Conservation (phyloP, 2,329 filamentous ascomycete species). For the Aureobasidium leucospermi region DNA sequence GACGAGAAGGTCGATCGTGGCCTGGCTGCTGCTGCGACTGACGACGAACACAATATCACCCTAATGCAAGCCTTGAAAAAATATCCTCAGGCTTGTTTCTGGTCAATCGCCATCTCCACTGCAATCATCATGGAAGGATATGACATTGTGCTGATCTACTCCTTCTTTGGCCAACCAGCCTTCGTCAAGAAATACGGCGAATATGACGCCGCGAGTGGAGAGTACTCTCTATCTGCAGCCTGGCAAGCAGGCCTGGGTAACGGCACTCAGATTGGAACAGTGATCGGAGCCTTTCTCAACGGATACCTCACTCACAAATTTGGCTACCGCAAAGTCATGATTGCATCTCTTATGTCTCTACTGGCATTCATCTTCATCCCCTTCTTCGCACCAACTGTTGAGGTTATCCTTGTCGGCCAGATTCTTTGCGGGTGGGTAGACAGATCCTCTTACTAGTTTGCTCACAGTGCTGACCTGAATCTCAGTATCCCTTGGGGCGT, state of each 20-base stretch:
- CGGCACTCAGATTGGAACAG: not conserved
- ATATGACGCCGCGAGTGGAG: conserved; percentile 33
- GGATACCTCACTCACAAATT: conserved; percentile 5
- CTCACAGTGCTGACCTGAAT: not conserved
- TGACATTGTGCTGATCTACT: conserved; percentile 57
- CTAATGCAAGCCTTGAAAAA: conserved; percentile 24
- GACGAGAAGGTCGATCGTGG: not conserved
- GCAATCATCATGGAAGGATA: conserved; percentile 56
- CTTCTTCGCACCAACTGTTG: conserved; percentile 1
- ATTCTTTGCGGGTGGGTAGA: conserved; percentile 46
- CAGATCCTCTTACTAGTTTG: not conserved
- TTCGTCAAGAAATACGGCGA: conserved; percentile 53
- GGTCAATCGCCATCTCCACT: conserved; percentile 54
- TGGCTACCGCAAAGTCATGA: conserved; percentile 9
- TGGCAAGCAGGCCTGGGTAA: conserved; percentile 32
- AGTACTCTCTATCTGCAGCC: conserved; percentile 30
- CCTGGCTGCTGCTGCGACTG: conserved; percentile 1
- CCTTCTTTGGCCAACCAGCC: conserved; percentile 53
- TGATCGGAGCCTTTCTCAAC: conserved; percentile 9
- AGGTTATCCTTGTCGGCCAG: conserved; percentile 52
- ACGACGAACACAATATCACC: conserved; percentile 8
- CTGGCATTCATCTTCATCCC: conserved; percentile 48
- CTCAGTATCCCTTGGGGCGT: conserved; percentile 47
- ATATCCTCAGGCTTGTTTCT: conserved; percentile 42
- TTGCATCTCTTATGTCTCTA: not conserved